Evolutionary conservation across 1,284 basidiomycete genomes (phyloP), one percentile per base, ranked within the genome.

Genomic region (Apiotrichum akiyoshidainum): DNA sequence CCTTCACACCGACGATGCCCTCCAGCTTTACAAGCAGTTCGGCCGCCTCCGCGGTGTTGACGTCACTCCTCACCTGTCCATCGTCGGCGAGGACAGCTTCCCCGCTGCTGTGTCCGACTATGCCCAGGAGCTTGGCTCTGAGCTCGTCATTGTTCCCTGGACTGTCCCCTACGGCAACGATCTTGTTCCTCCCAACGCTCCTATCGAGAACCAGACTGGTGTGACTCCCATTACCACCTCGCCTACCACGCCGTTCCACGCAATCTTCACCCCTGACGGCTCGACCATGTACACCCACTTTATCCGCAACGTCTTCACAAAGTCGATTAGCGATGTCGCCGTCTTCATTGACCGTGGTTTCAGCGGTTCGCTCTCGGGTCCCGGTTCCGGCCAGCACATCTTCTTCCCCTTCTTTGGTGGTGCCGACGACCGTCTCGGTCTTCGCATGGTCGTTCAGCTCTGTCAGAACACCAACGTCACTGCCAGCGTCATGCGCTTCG

Each of bases 331-430:
- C 6, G 88, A 92, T 66, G 85, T 93, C 21, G 92, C 87, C 2
- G 77, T 96, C 34, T 90, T 92, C 70, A 84, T 95, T 49, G 90
- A 94, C 69, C 81, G 85, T 35, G 84, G 82, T 8, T 80, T 81
- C 57, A 78, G 80, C 46, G 68, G 69, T 22, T 37, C 73, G 54
- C 68, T 67, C 22, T 56, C 63, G 12, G 68, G 70, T 11, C 61
- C 58, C 11, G 75, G 73, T 2, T 61, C 68, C 47, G 70, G 75
- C 37, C 84, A 86, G 65, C 89, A 90, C 66, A 75, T 93, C 53
- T 87, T 93, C 79, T 74, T 95, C 41, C 88, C 90, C 0, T 96
- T 95, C 83, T 88, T 92, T 72, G 93, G 92, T 52, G 93, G 93
- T 0, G 87, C 90, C 0, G 93, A 97, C 74, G 93, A 96, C 71